Percentiles rank a stretch among this genome's conserved stretches.
phyloP scores from a whole-genome alignment of 306 rosid genomes.

The Begonia fuchsioides region DNA sequence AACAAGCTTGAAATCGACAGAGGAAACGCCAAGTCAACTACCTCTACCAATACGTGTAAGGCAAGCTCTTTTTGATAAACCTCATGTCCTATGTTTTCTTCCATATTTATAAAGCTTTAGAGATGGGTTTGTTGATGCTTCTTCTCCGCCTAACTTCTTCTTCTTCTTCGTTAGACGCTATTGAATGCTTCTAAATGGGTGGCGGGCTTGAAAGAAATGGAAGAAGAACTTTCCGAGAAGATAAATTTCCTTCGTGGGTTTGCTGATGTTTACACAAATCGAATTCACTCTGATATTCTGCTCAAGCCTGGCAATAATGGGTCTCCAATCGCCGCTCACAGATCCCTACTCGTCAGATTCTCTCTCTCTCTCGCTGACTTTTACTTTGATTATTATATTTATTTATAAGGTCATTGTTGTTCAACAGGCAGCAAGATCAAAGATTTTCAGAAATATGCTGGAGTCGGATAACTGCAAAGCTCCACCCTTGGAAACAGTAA shows the following conservation, averaged over 20 bases:
- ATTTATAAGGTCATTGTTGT: not conserved
- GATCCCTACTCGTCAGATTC: conserved; percentile 27
- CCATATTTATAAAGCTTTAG: too few relatives aligned
- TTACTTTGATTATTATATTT: not conserved
- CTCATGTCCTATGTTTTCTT: not conserved
- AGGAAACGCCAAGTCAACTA: not conserved
- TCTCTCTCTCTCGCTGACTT: not conserved
- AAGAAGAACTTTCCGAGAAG: conserved; percentile 17
- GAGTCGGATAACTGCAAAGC: conserved; percentile 64
- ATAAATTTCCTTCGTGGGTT: too few relatives aligned
- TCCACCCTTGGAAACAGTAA: conserved; percentile 25
- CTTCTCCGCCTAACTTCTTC: not conserved
- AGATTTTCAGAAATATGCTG: conserved; percentile 56
- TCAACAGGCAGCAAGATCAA: conserved; percentile 58
- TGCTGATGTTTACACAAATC: conserved; percentile 8
- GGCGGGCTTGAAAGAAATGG: not conserved
- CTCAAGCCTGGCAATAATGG: conserved; percentile 34
- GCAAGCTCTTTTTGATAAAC: conserved; percentile 42
- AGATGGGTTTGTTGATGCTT: not conserved
- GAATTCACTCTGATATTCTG: conserved; percentile 50
- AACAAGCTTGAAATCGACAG: conserved; percentile 29
- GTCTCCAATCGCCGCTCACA: conserved; percentile 56
- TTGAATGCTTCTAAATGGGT: too few relatives aligned
- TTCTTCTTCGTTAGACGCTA: too few relatives aligned
- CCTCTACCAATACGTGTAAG: conserved; percentile 37